A percentile compares a stretch with the other conserved stretches of the same genome.
Conservation (phyloP, 345 rosid species). For the Salix koriyanagi region DNA sequence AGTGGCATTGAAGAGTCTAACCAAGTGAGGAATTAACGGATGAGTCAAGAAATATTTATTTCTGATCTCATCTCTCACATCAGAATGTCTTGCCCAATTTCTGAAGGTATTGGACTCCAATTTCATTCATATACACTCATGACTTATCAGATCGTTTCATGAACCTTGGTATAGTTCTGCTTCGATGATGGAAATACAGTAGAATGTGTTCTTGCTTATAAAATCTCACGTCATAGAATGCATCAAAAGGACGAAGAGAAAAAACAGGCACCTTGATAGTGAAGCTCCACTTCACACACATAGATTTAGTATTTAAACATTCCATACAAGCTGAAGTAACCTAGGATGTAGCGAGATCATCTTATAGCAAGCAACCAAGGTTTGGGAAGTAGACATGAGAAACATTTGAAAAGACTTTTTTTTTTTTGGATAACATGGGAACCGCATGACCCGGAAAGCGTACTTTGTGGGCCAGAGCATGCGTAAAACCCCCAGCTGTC, state of each 20-base stretch:
- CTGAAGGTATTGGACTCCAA: neutral
- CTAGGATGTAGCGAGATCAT: neutral
- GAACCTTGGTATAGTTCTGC: neutral
- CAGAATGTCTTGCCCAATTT: neutral
- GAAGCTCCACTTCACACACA: neutral
- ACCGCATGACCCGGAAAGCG: too few relatives aligned
- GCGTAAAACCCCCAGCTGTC: too few relatives aligned
- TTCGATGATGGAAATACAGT: neutral
- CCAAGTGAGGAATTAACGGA: neutral
- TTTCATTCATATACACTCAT: neutral
- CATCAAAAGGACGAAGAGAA: neutral
- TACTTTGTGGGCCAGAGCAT: too few relatives aligned
- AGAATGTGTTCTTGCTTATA: neutral
- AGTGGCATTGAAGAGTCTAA: neutral
- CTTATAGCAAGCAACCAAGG: neutral
- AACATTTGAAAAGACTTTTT: neutral
- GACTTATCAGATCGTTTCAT: neutral
- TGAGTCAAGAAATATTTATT: too few relatives aligned
- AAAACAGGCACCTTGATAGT: neutral
- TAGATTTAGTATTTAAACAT: neutral
- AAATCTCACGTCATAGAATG: neutral
- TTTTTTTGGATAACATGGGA: too few relatives aligned
- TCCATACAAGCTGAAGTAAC: neutral
- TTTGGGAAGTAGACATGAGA: neutral
- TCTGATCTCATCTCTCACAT: too few relatives aligned